A percentile compares a stretch with the other conserved stretches of the same genome.
These are phyloP conservation scores for Septoria linicola DNA, from an alignment of 2,329 filamentous ascomycete genomes.

Conservation along the genomic window DNA sequence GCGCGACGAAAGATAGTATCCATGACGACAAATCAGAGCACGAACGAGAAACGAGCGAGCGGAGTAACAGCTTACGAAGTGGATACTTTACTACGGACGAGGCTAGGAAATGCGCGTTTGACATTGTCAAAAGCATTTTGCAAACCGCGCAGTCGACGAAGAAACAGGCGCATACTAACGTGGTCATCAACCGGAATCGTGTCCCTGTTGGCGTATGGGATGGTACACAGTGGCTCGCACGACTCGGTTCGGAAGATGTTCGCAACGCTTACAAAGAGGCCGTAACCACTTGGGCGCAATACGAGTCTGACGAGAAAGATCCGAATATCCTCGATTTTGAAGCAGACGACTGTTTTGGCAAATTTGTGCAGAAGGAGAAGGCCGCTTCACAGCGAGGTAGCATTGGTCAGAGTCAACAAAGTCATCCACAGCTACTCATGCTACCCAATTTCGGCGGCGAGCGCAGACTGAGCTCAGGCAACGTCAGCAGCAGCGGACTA, in stretches of 20 bases:
- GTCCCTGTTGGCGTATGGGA: conserved; percentile 82
- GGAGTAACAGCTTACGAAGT: conserved; percentile 41
- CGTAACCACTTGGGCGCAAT: conserved; percentile 71
- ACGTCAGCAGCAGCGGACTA: conserved; percentile 20
- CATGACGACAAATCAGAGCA: conserved; percentile 43
- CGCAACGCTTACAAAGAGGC: conserved; percentile 84
- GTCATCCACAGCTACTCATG: conserved; percentile 29
- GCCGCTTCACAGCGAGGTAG: conserved; percentile 26
- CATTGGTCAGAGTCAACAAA: conserved; percentile 25
- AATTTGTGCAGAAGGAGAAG: conserved; percentile 24
- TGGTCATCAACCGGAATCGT: conserved; percentile 47
- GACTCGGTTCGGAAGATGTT: conserved; percentile 74
- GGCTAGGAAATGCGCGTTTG: conserved; percentile 65
- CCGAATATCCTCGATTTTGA: conserved; percentile 30
- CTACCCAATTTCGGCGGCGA: conserved; percentile 25
- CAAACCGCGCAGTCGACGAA: conserved; percentile 65
- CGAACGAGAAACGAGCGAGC: conserved; percentile 46
- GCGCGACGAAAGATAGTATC: not conserved
- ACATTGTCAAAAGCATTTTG: conserved; percentile 78
- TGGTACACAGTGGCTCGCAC: conserved; percentile 89
- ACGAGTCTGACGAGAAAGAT: conserved; percentile 36
- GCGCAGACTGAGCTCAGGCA: conserved; percentile 23
- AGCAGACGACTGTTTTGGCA: conserved; percentile 26
- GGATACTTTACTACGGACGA: conserved; percentile 64
- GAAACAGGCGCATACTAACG: conserved; percentile 23